A percentile compares a stretch with the other conserved stretches of the same genome.
Evolutionary conservation across 2,329 filamentous ascomycete genomes (phyloP).

Genomic region (Alternaria incomplexa): DNA sequence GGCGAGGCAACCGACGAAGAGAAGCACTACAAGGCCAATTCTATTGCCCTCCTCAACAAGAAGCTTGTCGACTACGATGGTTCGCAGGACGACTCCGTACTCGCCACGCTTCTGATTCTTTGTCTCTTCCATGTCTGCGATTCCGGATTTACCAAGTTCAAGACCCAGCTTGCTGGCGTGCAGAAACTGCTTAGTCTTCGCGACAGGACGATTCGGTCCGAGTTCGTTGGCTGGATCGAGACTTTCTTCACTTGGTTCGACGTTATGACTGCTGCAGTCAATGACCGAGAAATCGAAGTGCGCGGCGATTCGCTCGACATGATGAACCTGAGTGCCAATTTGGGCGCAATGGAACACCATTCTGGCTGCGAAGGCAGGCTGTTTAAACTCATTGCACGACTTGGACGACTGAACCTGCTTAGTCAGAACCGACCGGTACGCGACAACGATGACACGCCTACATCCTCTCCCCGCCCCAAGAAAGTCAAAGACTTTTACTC

Average conservation of each 20-base stretch:
- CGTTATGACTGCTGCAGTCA: constrained; percentile 88
- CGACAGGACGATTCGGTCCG: constrained; percentile 63
- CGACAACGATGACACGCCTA: constrained; percentile 42
- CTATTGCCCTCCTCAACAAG: constrained; percentile 81
- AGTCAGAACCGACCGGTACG: constrained; percentile 68
- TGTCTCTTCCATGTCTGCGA: constrained; percentile 95
- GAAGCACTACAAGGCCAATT: constrained; percentile 81
- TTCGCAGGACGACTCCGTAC: constrained; percentile 82
- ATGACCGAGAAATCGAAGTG: constrained; percentile 87
- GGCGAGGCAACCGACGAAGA: constrained; percentile 74
- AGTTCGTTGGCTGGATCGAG: constrained; percentile 87
- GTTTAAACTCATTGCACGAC: constrained; percentile 83
- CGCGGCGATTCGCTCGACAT: constrained; percentile 67
- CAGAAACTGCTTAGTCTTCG: constrained; percentile 86
- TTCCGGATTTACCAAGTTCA: constrained; percentile 90
- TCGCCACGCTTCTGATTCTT: constrained; percentile 85
- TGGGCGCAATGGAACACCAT: constrained; percentile 80
- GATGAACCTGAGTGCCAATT: constrained; percentile 67
- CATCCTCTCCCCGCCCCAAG: constrained; percentile 41
- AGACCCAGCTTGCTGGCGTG: constrained; percentile 90
- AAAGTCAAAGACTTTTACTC: constrained; percentile 58
- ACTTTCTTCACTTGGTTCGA: constrained; percentile 94
- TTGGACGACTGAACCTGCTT: constrained; percentile 83
- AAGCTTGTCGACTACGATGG: constrained; percentile 78
- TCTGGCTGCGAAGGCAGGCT: constrained; percentile 85